Conservation (phyloP, 441 rosid genomes). For the Sinapis alba region DNA sequence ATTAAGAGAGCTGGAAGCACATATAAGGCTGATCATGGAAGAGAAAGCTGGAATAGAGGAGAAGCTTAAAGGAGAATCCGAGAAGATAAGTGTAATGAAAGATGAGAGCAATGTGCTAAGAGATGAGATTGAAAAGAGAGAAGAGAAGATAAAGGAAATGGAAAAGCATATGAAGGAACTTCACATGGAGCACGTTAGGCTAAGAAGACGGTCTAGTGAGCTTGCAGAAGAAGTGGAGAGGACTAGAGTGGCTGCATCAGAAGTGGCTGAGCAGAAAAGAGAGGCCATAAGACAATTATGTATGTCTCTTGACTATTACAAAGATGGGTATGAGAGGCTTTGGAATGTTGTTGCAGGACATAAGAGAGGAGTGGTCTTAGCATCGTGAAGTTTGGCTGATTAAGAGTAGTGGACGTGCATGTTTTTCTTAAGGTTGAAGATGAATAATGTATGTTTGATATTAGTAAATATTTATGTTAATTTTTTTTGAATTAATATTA, state of each 20-base stretch:
- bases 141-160: slow-evolving; percentile 46
- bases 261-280: slow-evolving; percentile 81
- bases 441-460: slow-evolving; percentile 21
- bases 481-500: too few relatives aligned
- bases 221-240: slow-evolving; percentile 63
- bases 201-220: slow-evolving; percentile 47
- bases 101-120: slow-evolving; percentile 38
- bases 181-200: slow-evolving; percentile 66
- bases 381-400: slow-evolving; percentile 33
- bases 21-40: slow-evolving; percentile 48
- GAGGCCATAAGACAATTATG: slow-evolving; percentile 92
- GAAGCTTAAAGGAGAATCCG: too few relatives aligned
- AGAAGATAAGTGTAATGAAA: slow-evolving; percentile 37
- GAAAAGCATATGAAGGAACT: slow-evolving; percentile 57
- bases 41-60: slow-evolving; percentile 47
- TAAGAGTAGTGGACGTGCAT: neutral
- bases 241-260: slow-evolving; percentile 50
- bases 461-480: neutral
- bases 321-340: slow-evolving; percentile 54
- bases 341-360: slow-evolving; percentile 52
- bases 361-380: slow-evolving; percentile 47
- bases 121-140: slow-evolving; percentile 43
- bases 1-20: slow-evolving; percentile 72
- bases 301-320: slow-evolving; percentile 78
- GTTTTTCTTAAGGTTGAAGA: slow-evolving; percentile 4